Base-by-base conservation (phyloP, 305 asterid species). In the Galium porrigens region DNA sequence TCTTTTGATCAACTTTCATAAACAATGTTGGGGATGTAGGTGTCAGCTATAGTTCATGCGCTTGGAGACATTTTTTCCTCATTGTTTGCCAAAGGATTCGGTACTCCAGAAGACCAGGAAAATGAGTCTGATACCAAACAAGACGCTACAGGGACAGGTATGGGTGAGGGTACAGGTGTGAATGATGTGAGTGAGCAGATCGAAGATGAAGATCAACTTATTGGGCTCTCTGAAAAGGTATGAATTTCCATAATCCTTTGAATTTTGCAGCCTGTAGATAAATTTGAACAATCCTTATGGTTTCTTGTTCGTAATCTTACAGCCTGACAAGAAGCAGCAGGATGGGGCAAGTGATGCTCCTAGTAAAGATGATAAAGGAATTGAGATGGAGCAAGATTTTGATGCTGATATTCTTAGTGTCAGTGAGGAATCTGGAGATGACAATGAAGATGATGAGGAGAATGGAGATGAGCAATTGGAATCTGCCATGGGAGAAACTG, bases 301-400 rank as follows among this genome's bases (percentile, higher is more conserved):
- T 58, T 39, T 57, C 27, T 48, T 42, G 73, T 58, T 41, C 66
- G 37, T 70, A 71, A 69, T 69, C 74, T 75, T 77, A 80, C 68
- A 89, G 99, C 74, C 77, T 25, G 77, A 81, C 58, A 89, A 86
- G 69, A 89, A 85, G 72, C 76, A 53, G 49, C 76, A 53, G 49
- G 82, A 81, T 73, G 76, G 78, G 48, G 59, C 25, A 22, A 66
- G 79, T 70, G 87, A 87, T 63, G 74, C 75, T 82, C 89, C 90
- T 0, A 77, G 79, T 80, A 83, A 79, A 80, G 76, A 70, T 67
- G 96, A 86, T 33, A 94, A 86, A 72, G 99, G 99, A 49, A 73
- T 94, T 68, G 99, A 94, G 85, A 87, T 94, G 97, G 99, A 86
- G 63, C 82, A 94, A 73, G 99, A 94, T 72, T 86, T 94, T 58